phyloP scores from a whole-genome alignment of 306 rosid species.

The Carpinus fangiana region DNA sequence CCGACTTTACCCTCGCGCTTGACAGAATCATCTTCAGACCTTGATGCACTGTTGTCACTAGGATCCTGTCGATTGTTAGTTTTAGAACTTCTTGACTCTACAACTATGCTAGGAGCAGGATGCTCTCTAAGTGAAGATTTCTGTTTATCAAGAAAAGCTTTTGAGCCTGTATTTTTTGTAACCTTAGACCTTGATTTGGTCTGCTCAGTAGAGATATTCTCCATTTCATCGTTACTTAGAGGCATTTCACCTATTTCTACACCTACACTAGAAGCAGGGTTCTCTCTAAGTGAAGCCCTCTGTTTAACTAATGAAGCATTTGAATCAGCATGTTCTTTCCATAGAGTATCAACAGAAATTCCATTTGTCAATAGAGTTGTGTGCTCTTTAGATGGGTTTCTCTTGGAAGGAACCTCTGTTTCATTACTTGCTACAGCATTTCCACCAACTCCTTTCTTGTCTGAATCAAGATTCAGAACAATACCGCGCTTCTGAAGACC shows the following conservation, averaged over 20 bases:
- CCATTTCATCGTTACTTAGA: conserved; percentile 16
- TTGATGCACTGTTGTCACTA: conserved; percentile 7
- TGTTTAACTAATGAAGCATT: conserved; percentile 22
- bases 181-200: conserved; percentile 3
- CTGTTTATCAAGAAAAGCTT: not conserved
- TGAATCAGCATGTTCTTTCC: conserved; percentile 29
- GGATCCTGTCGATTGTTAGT: conserved; percentile 14
- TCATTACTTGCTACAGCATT: conserved; percentile 28
- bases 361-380: conserved; percentile 23
- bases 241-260: conserved; percentile 9
- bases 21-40: conserved; percentile 33
- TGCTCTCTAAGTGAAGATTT: conserved; percentile 26
- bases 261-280: conserved; percentile 21
- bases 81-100: conserved; percentile 18
- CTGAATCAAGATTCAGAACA: conserved; percentile 39
- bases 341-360: conserved; percentile 16
- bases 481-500: conserved; percentile 37
- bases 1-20: conserved; percentile 24
- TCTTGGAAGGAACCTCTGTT: conserved; percentile 32
- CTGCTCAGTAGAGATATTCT: conserved; percentile 15
- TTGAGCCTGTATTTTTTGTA: conserved; percentile 22
- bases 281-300: conserved; percentile 30
- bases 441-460: conserved; percentile 39
- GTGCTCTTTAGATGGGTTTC: conserved; percentile 29
- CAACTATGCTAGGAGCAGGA: not conserved